Conservation (phyloP, 257 asterid species). For the Primulina tabacum region DNA sequence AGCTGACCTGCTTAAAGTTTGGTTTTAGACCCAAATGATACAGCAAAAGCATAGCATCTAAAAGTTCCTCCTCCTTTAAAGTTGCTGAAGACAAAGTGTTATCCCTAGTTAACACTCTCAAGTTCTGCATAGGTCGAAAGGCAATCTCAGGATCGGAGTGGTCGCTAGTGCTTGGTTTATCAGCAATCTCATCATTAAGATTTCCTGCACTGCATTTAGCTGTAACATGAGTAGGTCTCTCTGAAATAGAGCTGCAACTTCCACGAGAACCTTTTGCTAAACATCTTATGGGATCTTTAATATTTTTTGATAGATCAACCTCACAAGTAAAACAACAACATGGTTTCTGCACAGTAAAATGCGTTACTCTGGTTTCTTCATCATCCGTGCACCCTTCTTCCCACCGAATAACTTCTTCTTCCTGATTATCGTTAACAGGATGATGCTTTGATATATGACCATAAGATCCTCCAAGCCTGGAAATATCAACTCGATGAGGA, state of each 20-base stretch:
- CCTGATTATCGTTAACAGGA: constrained; percentile 50
- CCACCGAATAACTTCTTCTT: constrained; percentile 81
- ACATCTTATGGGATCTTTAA: constrained; percentile 53
- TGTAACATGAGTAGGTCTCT: constrained; percentile 75
- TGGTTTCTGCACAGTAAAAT: constrained; percentile 69
- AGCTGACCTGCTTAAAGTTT: constrained; percentile 84
- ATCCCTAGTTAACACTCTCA: constrained; percentile 56
- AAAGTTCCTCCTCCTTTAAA: constrained; percentile 90
- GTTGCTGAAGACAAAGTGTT: constrained; percentile 61
- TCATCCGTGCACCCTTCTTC: constrained; percentile 92
- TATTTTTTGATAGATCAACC: constrained; percentile 47
- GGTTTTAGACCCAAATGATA: constrained; percentile 97
- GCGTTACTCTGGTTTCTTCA: constrained; percentile 71
- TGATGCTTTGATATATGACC: constrained; percentile 57
- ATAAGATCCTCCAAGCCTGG: constrained; percentile 94
- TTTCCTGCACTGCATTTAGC: constrained; percentile 73
- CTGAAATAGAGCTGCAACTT: constrained; percentile 73
- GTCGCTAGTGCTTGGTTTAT: constrained; percentile 87
- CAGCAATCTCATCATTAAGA: constrained; percentile 78
- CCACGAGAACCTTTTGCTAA: constrained; percentile 58
- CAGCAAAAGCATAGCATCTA: constrained; percentile 86
- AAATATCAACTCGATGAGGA: constrained; percentile 75
- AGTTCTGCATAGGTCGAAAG: constrained; percentile 71
- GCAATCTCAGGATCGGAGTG: constrained; percentile 75
- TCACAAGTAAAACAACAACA: constrained; percentile 83